Conservation (phyloP, 805 yeast species). For the Wickerhamomyces strasburgensis region DNA sequence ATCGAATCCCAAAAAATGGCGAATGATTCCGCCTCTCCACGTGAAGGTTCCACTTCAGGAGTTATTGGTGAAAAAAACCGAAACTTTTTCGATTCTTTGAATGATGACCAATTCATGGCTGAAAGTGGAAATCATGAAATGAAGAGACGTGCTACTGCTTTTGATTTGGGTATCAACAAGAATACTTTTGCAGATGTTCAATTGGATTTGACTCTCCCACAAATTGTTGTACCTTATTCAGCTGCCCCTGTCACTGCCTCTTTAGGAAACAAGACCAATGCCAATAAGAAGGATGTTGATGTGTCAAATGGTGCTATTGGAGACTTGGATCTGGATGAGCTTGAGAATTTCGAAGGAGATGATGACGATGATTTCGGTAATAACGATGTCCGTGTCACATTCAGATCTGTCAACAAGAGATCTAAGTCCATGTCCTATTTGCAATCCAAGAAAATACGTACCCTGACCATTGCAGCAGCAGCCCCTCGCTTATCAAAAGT, state of each 20-base stretch:
- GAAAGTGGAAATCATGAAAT: slow-evolving; percentile 14
- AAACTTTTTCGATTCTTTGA: slow-evolving; percentile 20
- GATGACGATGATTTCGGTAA: slow-evolving; percentile 37
- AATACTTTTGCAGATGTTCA: slow-evolving; percentile 33
- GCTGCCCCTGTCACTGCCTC: slow-evolving; percentile 79
- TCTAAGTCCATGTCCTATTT: slow-evolving; percentile 61
- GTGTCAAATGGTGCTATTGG: slow-evolving; percentile 24
- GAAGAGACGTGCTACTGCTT: slow-evolving; percentile 49
- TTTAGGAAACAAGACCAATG: slow-evolving; percentile 20
- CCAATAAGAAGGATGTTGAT: neutral
- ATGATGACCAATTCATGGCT: slow-evolving; percentile 14
- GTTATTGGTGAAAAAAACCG: slow-evolving; percentile 19
- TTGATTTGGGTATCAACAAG: slow-evolving; percentile 42
- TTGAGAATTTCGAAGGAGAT: slow-evolving; percentile 29
- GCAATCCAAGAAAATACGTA: slow-evolving; percentile 44
- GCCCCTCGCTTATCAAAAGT: slow-evolving; percentile 74
- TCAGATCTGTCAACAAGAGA: slow-evolving; percentile 43
- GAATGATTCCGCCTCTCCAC: slow-evolving; percentile 9
- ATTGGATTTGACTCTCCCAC: slow-evolving; percentile 34
- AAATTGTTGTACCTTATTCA: slow-evolving; percentile 57
- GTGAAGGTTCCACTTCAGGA: slow-evolving; percentile 14
- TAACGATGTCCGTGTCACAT: slow-evolving; percentile 35
- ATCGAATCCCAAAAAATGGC: slow-evolving; percentile 45
- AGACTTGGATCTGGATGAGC: slow-evolving; percentile 44
- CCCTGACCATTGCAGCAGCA: slow-evolving; percentile 70